Evolutionary conservation across 768 basidiomycete genomes (phyloP).

Genomic region (Xerocomellus amylosporus): DNA sequence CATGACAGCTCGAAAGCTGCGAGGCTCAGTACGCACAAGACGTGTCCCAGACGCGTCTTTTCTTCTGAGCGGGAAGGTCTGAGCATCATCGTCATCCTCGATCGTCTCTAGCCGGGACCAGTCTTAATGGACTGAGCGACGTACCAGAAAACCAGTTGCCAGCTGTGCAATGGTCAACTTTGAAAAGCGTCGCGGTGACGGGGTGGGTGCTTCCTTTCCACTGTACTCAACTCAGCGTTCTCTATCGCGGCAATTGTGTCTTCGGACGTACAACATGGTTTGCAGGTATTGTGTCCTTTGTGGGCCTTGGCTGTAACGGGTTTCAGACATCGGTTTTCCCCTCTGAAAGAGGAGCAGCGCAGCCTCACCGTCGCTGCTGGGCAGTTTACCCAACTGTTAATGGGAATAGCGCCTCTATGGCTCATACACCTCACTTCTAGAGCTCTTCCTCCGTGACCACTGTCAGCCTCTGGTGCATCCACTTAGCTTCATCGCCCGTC

Average conservation of each 20-base stretch:
- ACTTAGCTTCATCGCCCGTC: no score
- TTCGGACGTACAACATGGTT: constrained; percentile 9
- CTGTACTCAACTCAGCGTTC: neutral
- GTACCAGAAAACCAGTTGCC: constrained; percentile 31
- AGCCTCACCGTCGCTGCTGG: neutral
- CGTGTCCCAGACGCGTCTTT: constrained; percentile 17
- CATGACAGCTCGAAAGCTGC: constrained; percentile 31
- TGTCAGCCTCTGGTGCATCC: constrained; percentile 9
- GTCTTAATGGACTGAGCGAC: constrained; percentile 27
- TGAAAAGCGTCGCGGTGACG: constrained; percentile 30
- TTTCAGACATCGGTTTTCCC: neutral
- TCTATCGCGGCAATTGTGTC: constrained; percentile 24
- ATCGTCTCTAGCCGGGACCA: constrained; percentile 30
- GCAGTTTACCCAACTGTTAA: neutral
- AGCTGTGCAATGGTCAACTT: constrained; percentile 16
- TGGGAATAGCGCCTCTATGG: neutral
- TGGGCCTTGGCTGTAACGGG: neutral
- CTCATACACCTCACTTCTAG: neutral
- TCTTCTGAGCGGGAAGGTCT: constrained; percentile 36
- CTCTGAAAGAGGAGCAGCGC: constrained; percentile 1
- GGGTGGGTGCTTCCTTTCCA: constrained; percentile 18
- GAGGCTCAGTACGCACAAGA: constrained; percentile 31
- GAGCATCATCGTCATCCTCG: constrained; percentile 28
- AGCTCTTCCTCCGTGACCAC: neutral
- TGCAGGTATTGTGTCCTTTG: neutral